Base-by-base conservation (phyloP, 2,329 filamentous ascomycete genomes). In the Emmonsia crescens region DNA sequence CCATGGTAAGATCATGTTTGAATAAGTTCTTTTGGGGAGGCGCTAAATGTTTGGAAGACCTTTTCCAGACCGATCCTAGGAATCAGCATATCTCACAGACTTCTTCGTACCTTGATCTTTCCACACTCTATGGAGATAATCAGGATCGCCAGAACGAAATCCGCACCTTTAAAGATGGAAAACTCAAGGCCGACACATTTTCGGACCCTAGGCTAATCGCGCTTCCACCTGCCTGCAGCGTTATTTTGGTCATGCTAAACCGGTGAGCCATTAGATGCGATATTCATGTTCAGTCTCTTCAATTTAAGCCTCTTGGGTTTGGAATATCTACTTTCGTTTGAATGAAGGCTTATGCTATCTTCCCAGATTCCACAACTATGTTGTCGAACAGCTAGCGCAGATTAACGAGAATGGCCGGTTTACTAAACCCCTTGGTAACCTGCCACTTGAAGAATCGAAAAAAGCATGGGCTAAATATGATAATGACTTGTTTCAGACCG, bases 221-320 rank as follows among this genome's bases (percentile, higher is more conserved):
- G 3, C 69, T 73, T 64, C 74, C 74, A 2, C 71, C 73, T 0
- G 73, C 71, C n/a, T 70, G 73, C 24, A 69, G 68, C 36, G 66
- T 70, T 8, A 67, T 74, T 52, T 69, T 76, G 1, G 60, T 77
- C 21, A 72, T 74, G 67, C 74, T 73, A 60, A 75, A 71, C 57
- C 67, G 75, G 40, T 79, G 60, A 79, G 79, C 42, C 84, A 88
- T 81, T 89, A 16, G 14, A 57, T 55, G n/a, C 19, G 2, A 9
- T 5, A 16, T 2, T n/a, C 24, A 57, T 27, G 4, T 48, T 9
- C 21, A 27, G 6, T 31, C 55, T 24, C 24, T 38, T 29, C 8
- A 12, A 19, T 57, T 44, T 42, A 16, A 29, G 24, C 38, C 5
- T 27, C 33, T 40, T 44, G 12, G 24, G 14, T 14, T 29, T 42